These are phyloP conservation scores for Lophiostoma macrostomum DNA, from an alignment of 495 filamentous ascomycete genomes.

Conservation along the genomic window DNA sequence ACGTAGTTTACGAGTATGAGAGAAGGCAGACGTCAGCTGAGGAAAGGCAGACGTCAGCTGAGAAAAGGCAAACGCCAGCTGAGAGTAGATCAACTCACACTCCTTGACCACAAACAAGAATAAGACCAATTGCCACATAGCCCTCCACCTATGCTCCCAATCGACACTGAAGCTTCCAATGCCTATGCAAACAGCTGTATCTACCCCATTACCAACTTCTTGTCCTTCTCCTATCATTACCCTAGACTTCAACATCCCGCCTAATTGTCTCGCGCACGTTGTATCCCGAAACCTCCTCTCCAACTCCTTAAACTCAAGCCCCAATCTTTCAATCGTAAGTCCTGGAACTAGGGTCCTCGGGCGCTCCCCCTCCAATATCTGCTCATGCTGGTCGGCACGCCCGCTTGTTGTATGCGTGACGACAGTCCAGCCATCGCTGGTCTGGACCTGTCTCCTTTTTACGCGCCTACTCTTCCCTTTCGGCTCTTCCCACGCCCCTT, in stretches of 20 bases:
- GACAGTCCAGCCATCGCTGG: constrained; percentile 22
- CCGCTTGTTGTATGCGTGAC: constrained; percentile 2
- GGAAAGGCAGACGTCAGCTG: no score
- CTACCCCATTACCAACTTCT: constrained; percentile 12
- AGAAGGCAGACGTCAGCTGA: no score
- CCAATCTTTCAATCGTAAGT: constrained; percentile 15
- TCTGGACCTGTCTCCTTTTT: constrained; percentile 15
- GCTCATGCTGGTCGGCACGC: neutral
- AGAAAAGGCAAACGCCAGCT: neutral
- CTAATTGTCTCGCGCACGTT: constrained; percentile 1
- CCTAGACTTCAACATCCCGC: constrained; percentile 5
- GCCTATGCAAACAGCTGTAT: constrained; percentile 21
- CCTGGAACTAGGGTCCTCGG: constrained; percentile 9
- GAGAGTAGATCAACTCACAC: constrained; percentile 9
- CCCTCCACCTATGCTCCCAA: constrained; percentile 21
- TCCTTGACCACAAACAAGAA: constrained; percentile 11
- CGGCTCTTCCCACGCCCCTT: neutral
- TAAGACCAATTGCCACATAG: constrained; percentile 33
- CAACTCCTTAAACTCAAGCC: constrained; percentile 5
- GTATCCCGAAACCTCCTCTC: constrained; percentile 8
- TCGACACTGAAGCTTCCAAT: constrained; percentile 31
- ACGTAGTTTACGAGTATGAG: no score
- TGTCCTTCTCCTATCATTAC: no score
- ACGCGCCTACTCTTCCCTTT: constrained; percentile 13
- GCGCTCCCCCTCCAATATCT: neutral